Percentiles rank a stretch among this genome's conserved stretches.
phyloP scores from a whole-genome alignment of 2,329 filamentous ascomycete genomes.

The Clarireedia homoeocarpa region DNA sequence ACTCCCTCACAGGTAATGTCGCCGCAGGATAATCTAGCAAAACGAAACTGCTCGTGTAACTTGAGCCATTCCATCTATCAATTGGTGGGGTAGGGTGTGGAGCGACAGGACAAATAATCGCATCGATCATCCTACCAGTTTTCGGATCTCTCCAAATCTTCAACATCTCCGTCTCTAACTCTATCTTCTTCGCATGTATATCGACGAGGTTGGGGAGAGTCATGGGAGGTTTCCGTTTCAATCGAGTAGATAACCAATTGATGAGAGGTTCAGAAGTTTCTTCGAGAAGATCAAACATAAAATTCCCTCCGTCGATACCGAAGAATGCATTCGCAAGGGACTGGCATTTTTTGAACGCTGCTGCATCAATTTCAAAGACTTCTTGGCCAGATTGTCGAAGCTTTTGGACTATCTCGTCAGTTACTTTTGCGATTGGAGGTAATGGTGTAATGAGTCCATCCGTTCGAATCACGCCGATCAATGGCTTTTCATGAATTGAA shows the following conservation, averaged over 20 bases:
- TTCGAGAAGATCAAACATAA: slow-evolving; percentile 50
- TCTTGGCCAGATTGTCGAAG: slow-evolving; percentile 41
- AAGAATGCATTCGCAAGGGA: slow-evolving; percentile 50
- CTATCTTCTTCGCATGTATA: slow-evolving; percentile 43
- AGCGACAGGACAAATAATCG: slow-evolving; percentile 54
- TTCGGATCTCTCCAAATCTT: slow-evolving; percentile 45
- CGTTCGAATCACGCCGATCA: slow-evolving; percentile 41
- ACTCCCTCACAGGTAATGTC: slow-evolving; percentile 43
- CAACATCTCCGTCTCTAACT: slow-evolving; percentile 47
- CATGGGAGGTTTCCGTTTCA: slow-evolving; percentile 40
- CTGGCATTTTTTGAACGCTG: slow-evolving; percentile 46
- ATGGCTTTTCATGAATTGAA: slow-evolving; percentile 19
- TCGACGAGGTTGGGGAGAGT: slow-evolving; percentile 40
- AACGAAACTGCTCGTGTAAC: slow-evolving; percentile 55
- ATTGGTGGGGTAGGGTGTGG: slow-evolving; percentile 55
- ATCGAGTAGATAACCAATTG: slow-evolving; percentile 48
- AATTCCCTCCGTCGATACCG: slow-evolving; percentile 46
- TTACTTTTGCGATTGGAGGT: slow-evolving; percentile 39
- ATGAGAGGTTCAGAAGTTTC: slow-evolving; percentile 48
- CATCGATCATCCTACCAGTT: slow-evolving; percentile 42
- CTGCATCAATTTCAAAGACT: slow-evolving; percentile 49
- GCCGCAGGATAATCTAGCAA: slow-evolving; percentile 56
- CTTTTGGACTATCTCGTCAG: slow-evolving; percentile 37
- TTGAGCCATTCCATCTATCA: slow-evolving; percentile 54
- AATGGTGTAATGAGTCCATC: slow-evolving; percentile 44